A percentile compares a stretch with the other conserved stretches of the same genome.
Conservation (phyloP, 2,329 filamentous ascomycete species). For the Hypoxylon sp. region DNA sequence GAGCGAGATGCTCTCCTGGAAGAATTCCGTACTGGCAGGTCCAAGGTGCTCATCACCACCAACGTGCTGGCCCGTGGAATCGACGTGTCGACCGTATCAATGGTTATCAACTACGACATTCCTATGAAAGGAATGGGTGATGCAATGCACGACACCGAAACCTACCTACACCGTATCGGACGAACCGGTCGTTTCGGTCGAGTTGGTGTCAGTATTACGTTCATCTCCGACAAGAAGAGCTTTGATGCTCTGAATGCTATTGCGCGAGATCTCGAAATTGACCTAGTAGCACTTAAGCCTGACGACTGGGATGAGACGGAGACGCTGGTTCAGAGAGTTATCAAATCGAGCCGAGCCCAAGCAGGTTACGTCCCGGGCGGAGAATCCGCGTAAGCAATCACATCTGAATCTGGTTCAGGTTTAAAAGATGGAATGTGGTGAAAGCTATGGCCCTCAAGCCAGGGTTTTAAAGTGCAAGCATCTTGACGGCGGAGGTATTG, state of each 20-base stretch:
- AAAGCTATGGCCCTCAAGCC: conserved; percentile 14
- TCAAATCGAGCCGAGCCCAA: conserved; percentile 76
- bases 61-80: conserved; percentile 97
- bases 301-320: conserved; percentile 94
- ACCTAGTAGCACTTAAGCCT: conserved; percentile 83
- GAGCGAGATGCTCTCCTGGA: conserved; percentile 88
- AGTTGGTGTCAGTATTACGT: conserved; percentile 94
- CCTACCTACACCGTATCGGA: conserved; percentile 97
- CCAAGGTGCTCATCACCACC: conserved; percentile 97
- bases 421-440: conserved; percentile 8
- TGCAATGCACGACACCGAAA: conserved; percentile 88
- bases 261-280: conserved; percentile 80
- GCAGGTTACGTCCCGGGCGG: conserved; percentile 61
- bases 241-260: conserved; percentile 85
- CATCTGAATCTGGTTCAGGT: conserved; percentile 15
- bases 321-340: conserved; percentile 81
- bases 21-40: conserved; percentile 84
- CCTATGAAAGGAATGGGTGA: conserved; percentile 82
- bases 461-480: conserved; percentile 15
- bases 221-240: conserved; percentile 87
- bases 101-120: conserved; percentile 98
- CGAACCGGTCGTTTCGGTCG: conserved; percentile 96
- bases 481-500: conserved; percentile 16
- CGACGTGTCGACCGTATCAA: conserved; percentile 89
- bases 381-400: conserved; percentile 24